phyloP scores from a whole-genome alignment of 192 early-diverging fungal genomes.

The Lobosporangium transversale region DNA sequence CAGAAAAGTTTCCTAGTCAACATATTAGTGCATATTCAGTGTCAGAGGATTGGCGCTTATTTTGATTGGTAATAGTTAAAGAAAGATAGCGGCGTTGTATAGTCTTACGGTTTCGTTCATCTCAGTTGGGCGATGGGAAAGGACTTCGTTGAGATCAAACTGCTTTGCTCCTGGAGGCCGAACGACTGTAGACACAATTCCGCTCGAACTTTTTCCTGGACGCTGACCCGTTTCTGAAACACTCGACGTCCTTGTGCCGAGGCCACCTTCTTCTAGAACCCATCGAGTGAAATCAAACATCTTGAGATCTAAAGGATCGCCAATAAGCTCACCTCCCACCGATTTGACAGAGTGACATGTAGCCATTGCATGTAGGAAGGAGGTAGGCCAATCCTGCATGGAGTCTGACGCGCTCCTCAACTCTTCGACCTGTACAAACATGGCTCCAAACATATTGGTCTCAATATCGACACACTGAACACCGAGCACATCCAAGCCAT shows the following conservation, averaged over 20 bases:
- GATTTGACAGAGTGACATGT: slow-evolving; percentile 93
- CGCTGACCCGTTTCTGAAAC: slow-evolving; percentile 14
- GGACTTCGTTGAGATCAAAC: slow-evolving; percentile 63
- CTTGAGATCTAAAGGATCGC: slow-evolving; percentile 97
- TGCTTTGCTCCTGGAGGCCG: slow-evolving; percentile 79
- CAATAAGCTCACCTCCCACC: slow-evolving; percentile 86
- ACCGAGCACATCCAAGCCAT: slow-evolving; percentile 94
- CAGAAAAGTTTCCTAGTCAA: slow-evolving; percentile 36
- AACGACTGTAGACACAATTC: slow-evolving; percentile 83
- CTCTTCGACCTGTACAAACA: slow-evolving; percentile 7
- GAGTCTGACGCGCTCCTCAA: slow-evolving; percentile 15
- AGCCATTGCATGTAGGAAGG: slow-evolving; percentile 71
- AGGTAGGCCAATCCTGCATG: slow-evolving; percentile 19
- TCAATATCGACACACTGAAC: slow-evolving; percentile 70
- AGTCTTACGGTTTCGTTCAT: slow-evolving; percentile 32
- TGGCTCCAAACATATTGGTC: slow-evolving; percentile 28
- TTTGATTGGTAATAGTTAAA: no score
- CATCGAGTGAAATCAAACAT: slow-evolving; percentile 98
- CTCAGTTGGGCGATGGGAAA: slow-evolving; percentile 16
- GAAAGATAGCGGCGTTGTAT: no score
- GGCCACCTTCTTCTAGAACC: slow-evolving; percentile 89
- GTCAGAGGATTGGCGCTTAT: no score
- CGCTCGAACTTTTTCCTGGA: slow-evolving; percentile 16
- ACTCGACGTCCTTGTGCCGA: slow-evolving; percentile 23
- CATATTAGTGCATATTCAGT: no score